phyloP scores from a whole-genome alignment of 2,329 filamentous ascomycete genomes.

The Xylariaceae sp. region DNA sequence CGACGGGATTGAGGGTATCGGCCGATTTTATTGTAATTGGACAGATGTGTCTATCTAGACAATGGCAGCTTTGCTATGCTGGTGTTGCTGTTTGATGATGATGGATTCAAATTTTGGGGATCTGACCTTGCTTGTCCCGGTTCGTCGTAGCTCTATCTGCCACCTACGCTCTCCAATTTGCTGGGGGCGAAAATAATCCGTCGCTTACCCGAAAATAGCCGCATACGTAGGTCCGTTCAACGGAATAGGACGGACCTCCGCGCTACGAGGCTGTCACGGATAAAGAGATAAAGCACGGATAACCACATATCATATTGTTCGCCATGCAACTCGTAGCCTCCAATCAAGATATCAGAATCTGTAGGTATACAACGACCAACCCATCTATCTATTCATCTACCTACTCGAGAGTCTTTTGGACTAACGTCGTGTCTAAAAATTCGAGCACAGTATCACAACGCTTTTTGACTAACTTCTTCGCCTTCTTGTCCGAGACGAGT shows the following conservation, averaged over 20 bases:
- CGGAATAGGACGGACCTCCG: background rate
- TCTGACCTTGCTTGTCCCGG: conserved; percentile 24
- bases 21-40: background rate
- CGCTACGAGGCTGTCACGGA: no score
- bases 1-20: background rate
- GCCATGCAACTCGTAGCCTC: no score
- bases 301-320: conserved; percentile 3
- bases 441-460: conserved; percentile 53
- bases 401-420: conserved; percentile 27
- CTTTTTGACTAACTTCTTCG: conserved; percentile 55
- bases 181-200: conserved; percentile 7
- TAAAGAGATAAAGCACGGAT: no score
- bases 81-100: background rate
- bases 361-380: no score
- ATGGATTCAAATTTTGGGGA: conserved; percentile 27
- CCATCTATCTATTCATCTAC: background rate
- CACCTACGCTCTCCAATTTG: conserved; percentile 15
- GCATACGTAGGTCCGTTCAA: conserved; percentile 6
- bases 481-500: conserved; percentile 56
- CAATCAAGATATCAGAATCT: no score
- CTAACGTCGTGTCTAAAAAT: conserved; percentile 43
- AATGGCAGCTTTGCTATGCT: background rate
- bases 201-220: conserved; percentile 27
- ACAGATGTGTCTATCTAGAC: background rate
- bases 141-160: conserved; percentile 12